These are phyloP conservation scores for Pestalotiopsis sp. DNA, from an alignment of 2,329 filamentous ascomycete species.

Conservation along the genomic window DNA sequence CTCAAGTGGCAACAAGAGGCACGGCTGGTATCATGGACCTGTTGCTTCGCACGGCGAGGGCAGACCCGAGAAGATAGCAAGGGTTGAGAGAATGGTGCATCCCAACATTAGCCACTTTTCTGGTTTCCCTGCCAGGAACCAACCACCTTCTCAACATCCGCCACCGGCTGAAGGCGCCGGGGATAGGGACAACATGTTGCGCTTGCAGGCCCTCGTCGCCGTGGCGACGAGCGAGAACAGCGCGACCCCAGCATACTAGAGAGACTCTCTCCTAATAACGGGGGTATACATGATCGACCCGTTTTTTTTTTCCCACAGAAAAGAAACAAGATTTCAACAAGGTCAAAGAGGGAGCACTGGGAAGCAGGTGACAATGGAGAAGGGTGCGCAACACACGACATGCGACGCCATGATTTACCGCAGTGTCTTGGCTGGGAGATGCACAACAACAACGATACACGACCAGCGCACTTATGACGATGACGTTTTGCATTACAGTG, in stretches of 20 bases:
- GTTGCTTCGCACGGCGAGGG: constrained; percentile 37
- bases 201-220: constrained; percentile 65
- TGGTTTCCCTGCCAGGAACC: constrained; percentile 48
- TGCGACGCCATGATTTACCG: not conserved
- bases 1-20: constrained; percentile 63
- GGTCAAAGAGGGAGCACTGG: not conserved
- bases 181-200: constrained; percentile 49
- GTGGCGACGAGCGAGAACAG: constrained; percentile 61
- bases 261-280: not conserved
- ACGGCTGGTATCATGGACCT: constrained; percentile 71
- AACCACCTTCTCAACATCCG: constrained; percentile 27
- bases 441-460: constrained; percentile 16
- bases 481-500: not conserved
- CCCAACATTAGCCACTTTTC: constrained; percentile 56
- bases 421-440: no score
- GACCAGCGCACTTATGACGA: constrained; percentile 11
- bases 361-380: not conserved
- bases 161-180: constrained; percentile 35
- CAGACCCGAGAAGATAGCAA: constrained; percentile 41
- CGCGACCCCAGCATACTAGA: constrained; percentile 33
- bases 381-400: not conserved
- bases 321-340: not conserved
- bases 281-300: not conserved
- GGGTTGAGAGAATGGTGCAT: constrained; percentile 59
- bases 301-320: not conserved